Conservation (phyloP, 2,329 filamentous ascomycete species). For the Hypoxylon sp. region DNA sequence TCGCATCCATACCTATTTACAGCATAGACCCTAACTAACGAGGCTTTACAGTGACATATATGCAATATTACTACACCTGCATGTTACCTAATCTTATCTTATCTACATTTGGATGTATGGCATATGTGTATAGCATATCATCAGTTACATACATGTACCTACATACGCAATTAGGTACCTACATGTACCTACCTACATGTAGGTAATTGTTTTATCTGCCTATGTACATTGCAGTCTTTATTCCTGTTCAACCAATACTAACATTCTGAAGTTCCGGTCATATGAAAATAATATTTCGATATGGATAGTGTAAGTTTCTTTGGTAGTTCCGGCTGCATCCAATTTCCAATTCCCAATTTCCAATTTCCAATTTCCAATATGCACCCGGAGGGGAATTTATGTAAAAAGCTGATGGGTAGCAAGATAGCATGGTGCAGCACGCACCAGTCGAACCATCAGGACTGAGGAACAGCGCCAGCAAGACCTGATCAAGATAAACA, state of each 20-base stretch:
- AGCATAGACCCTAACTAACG: no score
- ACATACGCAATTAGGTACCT: not conserved
- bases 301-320: conserved; percentile 53
- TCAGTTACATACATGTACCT: no score
- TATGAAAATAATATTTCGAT: conserved; percentile 25
- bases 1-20: no score
- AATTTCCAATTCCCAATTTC: conserved; percentile 2
- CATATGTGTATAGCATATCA: no score
- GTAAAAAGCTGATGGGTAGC: conserved; percentile 40
- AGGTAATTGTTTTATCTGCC: not conserved
- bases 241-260: not conserved
- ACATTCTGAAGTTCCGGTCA: not conserved
- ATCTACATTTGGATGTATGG: no score
- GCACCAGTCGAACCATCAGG: conserved; percentile 69
- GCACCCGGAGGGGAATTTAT: not conserved
- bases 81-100: no score
- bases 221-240: not conserved
- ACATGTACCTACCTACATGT: not conserved
- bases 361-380: conserved; percentile 1
- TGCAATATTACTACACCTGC: no score
- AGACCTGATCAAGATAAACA: conserved; percentile 81
- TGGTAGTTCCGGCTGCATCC: not conserved
- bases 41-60: no score
- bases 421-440: conserved; percentile 84
- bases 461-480: conserved; percentile 79